Evolutionary conservation across 345 rosid species (phyloP).

Genomic region (Camelina laxa): DNA sequence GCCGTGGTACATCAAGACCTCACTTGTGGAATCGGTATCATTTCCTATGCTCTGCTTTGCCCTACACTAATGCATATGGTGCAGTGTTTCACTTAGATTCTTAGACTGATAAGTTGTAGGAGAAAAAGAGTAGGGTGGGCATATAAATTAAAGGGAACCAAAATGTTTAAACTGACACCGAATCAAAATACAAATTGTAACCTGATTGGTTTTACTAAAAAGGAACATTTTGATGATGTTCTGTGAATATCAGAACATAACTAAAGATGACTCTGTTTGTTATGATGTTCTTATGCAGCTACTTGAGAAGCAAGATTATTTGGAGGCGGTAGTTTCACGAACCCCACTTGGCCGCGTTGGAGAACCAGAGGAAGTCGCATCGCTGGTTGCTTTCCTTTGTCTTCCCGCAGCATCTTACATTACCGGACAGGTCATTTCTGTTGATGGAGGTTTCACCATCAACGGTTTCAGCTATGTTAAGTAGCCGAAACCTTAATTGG

Average conservation of each 20-base stretch:
- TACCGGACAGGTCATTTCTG: conserved; percentile 51
- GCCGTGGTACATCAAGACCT: conserved; percentile 85
- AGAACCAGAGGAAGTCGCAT: conserved; percentile 81
- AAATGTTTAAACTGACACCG: neutral
- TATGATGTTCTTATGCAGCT: conserved; percentile 46
- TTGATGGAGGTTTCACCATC: conserved; percentile 46
- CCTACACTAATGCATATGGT: neutral
- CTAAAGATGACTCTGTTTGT: neutral
- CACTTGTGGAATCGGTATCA: conserved; percentile 61
- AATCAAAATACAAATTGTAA: neutral
- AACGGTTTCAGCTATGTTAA: conserved; percentile 37
- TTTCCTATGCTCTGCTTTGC: too few relatives aligned
- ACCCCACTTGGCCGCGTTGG: conserved; percentile 82
- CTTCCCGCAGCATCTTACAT: conserved; percentile 81
- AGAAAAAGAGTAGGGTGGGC: neutral
- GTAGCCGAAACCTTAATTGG: conserved; percentile 8
- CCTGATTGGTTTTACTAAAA: neutral
- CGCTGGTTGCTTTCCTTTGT: conserved; percentile 74
- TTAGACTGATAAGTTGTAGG: neutral
- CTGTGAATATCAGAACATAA: neutral
- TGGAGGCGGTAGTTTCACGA: conserved; percentile 54
- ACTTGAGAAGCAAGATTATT: conserved; percentile 55
- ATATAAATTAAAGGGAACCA: neutral
- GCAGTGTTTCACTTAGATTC: conserved; percentile 2
- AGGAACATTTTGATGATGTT: neutral